Base-by-base conservation (phyloP, 1,284 basidiomycete genomes). In the Ustilago nuda region DNA sequence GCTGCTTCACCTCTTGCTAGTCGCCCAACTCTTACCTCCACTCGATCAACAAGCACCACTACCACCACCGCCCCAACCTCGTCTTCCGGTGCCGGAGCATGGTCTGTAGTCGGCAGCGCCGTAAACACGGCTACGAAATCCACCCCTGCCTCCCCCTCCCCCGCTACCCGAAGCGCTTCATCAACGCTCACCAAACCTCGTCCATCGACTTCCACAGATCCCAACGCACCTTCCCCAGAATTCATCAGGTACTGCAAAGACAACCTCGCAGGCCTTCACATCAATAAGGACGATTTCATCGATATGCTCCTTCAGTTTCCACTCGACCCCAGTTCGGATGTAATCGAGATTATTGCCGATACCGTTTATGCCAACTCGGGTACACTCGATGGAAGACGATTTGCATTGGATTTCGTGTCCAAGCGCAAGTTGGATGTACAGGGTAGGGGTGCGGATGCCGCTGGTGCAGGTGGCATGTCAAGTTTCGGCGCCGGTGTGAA, bases 161-260 rank as follows among this genome's bases (percentile, higher is more conserved):
- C 83, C 35, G 64, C 81, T n/a, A 75, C 75, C 12, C 61, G 79
- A 0, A 27, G 19, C 17, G 13, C 33, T 35, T 30, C 35, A 8
- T 37, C 56, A 4, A 27, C 11, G 35, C 41, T n/a, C 6, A 23
- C 30, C 13, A 30, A 27, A 19, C 19, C 15, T n/a, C 51, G 32
- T 35, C 51, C 51, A 12, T 13, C 37, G 37, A 52, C 33, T 2
- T 23, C 53, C 2, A 13, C 45, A 3, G 86, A 86, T 32, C 91
- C 92, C 33, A 93, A 93, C 88, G 90, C 30, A 84, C 94, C 94
- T 6, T 94, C 93, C 2, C 82, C 88, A 59, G 96, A 99, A 65
- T 98, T 99, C 87, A 87, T 98, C 81, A 92, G 91, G 81, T 98
- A 97, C 94, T 89, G 94, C 79, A 92, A 90, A 78, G 92, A 94